These are phyloP conservation scores for Talaromyces sp. DNA, from an alignment of 2,329 filamentous ascomycete genomes.

Conservation along the genomic window DNA sequence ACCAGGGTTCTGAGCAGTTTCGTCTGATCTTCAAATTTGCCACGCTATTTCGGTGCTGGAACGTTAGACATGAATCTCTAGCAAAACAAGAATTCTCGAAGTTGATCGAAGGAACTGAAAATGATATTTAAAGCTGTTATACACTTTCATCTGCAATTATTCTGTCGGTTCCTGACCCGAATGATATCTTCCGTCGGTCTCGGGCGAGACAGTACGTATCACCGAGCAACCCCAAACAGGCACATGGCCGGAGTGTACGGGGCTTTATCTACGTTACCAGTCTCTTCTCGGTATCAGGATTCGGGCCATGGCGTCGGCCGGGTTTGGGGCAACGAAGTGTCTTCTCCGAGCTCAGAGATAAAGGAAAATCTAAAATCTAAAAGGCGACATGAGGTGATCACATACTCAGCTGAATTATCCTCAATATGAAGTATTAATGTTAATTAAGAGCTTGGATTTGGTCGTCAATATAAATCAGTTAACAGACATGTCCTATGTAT, in stretches of 20 bases:
- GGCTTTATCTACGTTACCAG: neutral
- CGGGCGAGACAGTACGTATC: too few relatives aligned
- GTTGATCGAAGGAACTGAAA: neutral
- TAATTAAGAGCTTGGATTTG: too few relatives aligned
- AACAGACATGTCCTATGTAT: neutral
- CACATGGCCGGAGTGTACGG: neutral
- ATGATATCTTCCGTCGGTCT: neutral
- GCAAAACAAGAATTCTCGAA: neutral
- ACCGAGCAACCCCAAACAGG: neutral
- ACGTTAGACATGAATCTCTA: neutral
- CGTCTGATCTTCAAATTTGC: neutral
- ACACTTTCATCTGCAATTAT: neutral
- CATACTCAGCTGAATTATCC: too few relatives aligned
- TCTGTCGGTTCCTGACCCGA: neutral
- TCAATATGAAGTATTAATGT: too few relatives aligned
- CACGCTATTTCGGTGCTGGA: neutral
- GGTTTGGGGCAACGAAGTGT: too few relatives aligned
- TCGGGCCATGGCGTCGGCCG: too few relatives aligned
- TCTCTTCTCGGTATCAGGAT: neutral
- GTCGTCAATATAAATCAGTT: too few relatives aligned
- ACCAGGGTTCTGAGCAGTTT: too few relatives aligned
- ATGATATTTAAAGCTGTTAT: too few relatives aligned
- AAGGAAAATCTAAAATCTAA: neutral
- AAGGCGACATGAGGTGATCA: neutral
- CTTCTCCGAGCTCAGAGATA: neutral